phyloP scores from a whole-genome alignment of 352 stramenopile species.

The Globisporangium uncinulatum region DNA sequence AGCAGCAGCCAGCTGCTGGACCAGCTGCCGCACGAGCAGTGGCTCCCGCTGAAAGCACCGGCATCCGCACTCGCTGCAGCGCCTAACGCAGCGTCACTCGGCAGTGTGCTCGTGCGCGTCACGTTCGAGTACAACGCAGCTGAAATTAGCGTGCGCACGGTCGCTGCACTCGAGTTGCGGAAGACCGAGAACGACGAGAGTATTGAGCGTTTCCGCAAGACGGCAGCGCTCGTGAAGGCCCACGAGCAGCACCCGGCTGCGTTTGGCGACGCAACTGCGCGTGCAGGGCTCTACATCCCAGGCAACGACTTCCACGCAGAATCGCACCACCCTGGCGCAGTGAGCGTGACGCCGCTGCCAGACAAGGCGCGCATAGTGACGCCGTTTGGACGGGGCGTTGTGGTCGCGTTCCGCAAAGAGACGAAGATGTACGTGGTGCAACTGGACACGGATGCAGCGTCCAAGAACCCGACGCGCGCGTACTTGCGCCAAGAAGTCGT shows the following conservation, averaged over 20 bases:
- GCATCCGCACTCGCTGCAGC: constrained; percentile 16
- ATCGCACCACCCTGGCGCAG: constrained; percentile 57
- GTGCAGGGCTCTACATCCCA: constrained; percentile 65
- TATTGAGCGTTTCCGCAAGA: constrained; percentile 56
- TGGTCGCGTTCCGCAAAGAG: constrained; percentile 62
- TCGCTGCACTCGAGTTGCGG: constrained; percentile 36
- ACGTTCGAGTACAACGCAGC: constrained; percentile 54
- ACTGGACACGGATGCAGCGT: constrained; percentile 48
- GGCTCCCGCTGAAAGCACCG: constrained; percentile 44
- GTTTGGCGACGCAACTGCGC: constrained; percentile 45
- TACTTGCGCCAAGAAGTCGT: constrained; percentile 68
- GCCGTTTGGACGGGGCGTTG: constrained; percentile 63
- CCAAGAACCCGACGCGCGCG: constrained; percentile 56
- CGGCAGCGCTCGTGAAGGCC: constrained; percentile 42
- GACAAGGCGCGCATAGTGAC: constrained; percentile 76
- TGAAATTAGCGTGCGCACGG: constrained; percentile 29
- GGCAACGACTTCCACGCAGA: constrained; percentile 63
- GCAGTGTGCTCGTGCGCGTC: constrained; percentile 49
- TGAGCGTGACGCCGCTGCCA: constrained; percentile 52
- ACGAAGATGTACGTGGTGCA: constrained; percentile 83
- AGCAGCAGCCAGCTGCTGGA: constrained; percentile 46
- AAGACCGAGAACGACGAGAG: constrained; percentile 68
- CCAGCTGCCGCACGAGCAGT: constrained; percentile 47
- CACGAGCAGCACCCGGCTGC: constrained; percentile 54
- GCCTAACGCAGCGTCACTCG: constrained; percentile 9